These are phyloP conservation scores for Apophysomyces trapeziformis DNA, from an alignment of 371 early-diverging fungal species.

Conservation along the genomic window DNA sequence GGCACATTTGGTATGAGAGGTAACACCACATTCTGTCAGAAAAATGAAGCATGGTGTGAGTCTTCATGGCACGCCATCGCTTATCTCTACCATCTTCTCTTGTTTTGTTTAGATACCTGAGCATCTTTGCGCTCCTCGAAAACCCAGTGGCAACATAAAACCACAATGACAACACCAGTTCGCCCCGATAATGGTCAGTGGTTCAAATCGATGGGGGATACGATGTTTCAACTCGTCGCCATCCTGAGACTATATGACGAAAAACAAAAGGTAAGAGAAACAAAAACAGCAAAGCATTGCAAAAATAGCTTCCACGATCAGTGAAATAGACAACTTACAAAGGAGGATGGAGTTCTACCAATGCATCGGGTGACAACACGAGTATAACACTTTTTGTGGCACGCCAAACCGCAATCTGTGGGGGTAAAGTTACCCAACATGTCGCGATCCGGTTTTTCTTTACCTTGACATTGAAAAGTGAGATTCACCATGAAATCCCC, in stretches of 20 bases:
- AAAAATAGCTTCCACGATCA: neutral
- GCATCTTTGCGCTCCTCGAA: constrained; percentile 70
- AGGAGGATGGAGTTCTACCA: constrained; percentile 63
- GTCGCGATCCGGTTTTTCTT: neutral
- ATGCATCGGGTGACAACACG: constrained; percentile 93
- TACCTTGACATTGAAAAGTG: constrained; percentile 93
- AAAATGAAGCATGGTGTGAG: too few species aligned
- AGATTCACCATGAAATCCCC: constrained; percentile 87
- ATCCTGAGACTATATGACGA: constrained; percentile 50
- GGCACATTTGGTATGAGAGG: constrained; percentile 90
- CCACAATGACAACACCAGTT: constrained; percentile 99
- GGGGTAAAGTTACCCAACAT: too few species aligned
- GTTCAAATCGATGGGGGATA: constrained; percentile 94
- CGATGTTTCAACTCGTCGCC: constrained; percentile 82
- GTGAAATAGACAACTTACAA: constrained; percentile 62
- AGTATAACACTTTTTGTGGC: constrained; percentile 90
- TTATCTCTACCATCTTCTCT: neutral
- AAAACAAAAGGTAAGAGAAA: constrained; percentile 68
- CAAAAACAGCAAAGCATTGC: constrained; percentile 43
- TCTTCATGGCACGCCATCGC: too few species aligned
- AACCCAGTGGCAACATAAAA: constrained; percentile 87
- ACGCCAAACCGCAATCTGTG: constrained; percentile 90
- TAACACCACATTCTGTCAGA: constrained; percentile 73
- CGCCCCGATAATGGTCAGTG: constrained; percentile 75
- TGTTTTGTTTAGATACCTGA: constrained; percentile 28